Conservation (phyloP, 2,329 filamentous ascomycete genomes). For the Juglanconis oblonga region DNA sequence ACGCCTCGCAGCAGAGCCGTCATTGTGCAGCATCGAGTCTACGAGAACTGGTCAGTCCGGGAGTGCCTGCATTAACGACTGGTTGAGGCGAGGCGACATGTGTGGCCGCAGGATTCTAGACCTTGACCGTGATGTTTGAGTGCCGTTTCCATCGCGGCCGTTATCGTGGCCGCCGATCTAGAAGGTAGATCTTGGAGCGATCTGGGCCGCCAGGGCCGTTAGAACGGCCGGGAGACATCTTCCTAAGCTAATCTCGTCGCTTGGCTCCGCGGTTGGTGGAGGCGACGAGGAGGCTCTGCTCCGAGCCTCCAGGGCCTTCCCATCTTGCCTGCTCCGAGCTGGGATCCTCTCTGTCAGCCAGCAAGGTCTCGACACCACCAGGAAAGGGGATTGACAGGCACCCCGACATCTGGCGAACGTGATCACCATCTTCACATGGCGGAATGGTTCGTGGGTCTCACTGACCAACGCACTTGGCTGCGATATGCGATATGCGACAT, state of each 20-base stretch:
- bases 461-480: not conserved
- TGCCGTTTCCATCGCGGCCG: not conserved
- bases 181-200: not conserved
- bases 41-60: not conserved
- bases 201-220: not conserved
- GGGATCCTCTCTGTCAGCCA: not conserved
- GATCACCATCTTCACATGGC: not conserved
- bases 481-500: not conserved
- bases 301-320: not conserved
- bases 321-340: not conserved
- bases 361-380: not conserved
- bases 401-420: not conserved
- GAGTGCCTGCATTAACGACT: not conserved
- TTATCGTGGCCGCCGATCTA: not conserved
- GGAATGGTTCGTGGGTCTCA: not conserved
- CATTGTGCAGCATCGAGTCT: not conserved
- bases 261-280: slow-evolving; percentile 1
- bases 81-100: not conserved
- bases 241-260: not conserved
- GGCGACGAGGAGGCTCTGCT: slow-evolving; percentile 13
- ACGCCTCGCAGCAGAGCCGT: not conserved
- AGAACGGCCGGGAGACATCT: not conserved
- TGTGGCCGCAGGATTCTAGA: not conserved
- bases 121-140: not conserved
- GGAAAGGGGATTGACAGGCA: not conserved